phyloP scores from a whole-genome alignment of 1,139 yeast genomes.

The Blastobotrys indianensis region DNA sequence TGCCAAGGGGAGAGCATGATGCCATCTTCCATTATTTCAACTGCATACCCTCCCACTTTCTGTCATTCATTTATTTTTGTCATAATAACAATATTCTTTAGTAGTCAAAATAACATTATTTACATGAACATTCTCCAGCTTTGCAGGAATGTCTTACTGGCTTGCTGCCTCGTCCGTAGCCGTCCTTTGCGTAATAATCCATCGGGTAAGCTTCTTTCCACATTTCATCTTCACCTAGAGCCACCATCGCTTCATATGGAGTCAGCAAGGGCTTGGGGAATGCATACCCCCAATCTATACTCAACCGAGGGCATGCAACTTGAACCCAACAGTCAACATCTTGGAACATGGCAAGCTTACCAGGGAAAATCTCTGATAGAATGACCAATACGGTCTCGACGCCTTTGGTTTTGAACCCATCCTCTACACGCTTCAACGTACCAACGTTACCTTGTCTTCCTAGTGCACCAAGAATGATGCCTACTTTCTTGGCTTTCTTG shows the following conservation, averaged over 20 bases:
- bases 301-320: slow-evolving; percentile 94
- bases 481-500: slow-evolving; percentile 57
- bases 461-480: slow-evolving; percentile 86
- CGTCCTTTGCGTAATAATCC: slow-evolving; percentile 90
- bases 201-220: slow-evolving; percentile 80
- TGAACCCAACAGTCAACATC: slow-evolving; percentile 94
- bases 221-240: slow-evolving; percentile 64
- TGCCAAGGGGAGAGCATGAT: no score
- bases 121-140: not conserved
- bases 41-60: not conserved
- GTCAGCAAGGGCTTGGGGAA: slow-evolving; percentile 86
- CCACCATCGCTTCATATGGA: slow-evolving; percentile 94
- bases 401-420: slow-evolving; percentile 47
- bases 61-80: not conserved
- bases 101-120: not conserved
- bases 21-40: no score
- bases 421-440: slow-evolving; percentile 63
- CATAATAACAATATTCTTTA: not conserved
- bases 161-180: slow-evolving; percentile 83
- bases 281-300: slow-evolving; percentile 99
- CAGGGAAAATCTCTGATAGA: slow-evolving; percentile 89
- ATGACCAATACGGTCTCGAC: slow-evolving; percentile 74
- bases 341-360: slow-evolving; percentile 86
- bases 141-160: slow-evolving; percentile 37
- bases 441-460: slow-evolving; percentile 92